Evolutionary conservation across 768 basidiomycete species (phyloP).

Genomic region (Rhodotorula kratochvilovae): DNA sequence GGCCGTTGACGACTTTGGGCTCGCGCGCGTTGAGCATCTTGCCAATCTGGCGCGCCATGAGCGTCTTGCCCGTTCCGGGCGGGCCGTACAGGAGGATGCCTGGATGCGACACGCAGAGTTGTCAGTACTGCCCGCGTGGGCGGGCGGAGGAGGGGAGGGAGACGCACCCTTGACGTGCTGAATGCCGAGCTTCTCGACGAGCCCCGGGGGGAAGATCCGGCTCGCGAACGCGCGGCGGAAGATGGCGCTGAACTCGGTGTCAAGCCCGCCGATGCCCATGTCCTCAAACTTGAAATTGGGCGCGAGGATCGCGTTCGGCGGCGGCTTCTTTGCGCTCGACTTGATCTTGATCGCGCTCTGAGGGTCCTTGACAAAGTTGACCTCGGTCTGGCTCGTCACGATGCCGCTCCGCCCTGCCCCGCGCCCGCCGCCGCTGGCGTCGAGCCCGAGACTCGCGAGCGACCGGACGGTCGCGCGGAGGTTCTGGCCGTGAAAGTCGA

Average conservation of each 20-base stretch:
- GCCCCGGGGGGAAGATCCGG: slow-evolving; percentile 93
- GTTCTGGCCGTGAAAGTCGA: slow-evolving; percentile 83
- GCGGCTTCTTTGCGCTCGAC: slow-evolving; percentile 83
- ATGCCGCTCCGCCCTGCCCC: slow-evolving; percentile 56
- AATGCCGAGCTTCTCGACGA: slow-evolving; percentile 96
- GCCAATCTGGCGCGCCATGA: slow-evolving; percentile 96
- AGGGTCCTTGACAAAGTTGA: slow-evolving; percentile 79
- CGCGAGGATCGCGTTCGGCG: slow-evolving; percentile 88
- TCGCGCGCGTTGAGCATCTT: slow-evolving; percentile 98
- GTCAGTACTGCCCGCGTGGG: too few species aligned
- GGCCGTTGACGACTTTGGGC: slow-evolving; percentile 97
- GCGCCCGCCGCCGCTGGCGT: slow-evolving; percentile 51
- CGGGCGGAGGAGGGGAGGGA: too few species aligned
- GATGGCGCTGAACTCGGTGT: slow-evolving; percentile 88
- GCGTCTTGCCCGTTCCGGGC: slow-evolving; percentile 96
- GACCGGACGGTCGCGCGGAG: slow-evolving; percentile 66
- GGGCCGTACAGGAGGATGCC: slow-evolving; percentile 93
- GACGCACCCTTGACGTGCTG: slow-evolving; percentile 91
- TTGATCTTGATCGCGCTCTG: slow-evolving; percentile 81
- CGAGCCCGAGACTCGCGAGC: slow-evolving; percentile 56
- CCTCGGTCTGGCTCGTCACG: slow-evolving; percentile 84
- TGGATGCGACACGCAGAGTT: slow-evolving; percentile 44
- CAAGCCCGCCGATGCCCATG: slow-evolving; percentile 98
- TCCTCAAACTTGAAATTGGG: slow-evolving; percentile 99
- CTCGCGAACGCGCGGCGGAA: slow-evolving; percentile 98